Percentiles rank a stretch among this genome's conserved stretches.
Conservation (phyloP, 169 alveolate genomes). For the Plasmodium vivax region DNA sequence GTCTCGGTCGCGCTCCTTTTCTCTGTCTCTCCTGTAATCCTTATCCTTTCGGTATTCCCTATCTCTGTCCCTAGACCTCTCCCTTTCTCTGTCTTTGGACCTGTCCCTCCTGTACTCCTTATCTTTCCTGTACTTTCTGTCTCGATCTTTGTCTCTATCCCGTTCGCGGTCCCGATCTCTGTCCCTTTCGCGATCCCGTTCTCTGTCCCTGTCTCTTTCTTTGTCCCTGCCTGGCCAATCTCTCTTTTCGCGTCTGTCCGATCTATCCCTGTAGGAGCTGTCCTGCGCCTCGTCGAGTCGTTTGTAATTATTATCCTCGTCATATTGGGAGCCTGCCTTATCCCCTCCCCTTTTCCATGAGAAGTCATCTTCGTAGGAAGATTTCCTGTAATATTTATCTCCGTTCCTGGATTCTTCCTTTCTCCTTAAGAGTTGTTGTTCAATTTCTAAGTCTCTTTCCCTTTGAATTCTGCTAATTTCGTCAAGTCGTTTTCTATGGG, state of each 20-base stretch:
- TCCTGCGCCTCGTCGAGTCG: conserved; percentile 30
- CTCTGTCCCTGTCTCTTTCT: neutral
- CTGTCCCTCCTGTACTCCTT: conserved; percentile 8
- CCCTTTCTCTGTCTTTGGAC: conserved; percentile 30
- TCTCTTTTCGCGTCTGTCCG: conserved; percentile 20
- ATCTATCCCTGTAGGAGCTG: conserved; percentile 17
- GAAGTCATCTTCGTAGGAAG: conserved; percentile 55
- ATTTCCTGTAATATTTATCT: conserved; percentile 29
- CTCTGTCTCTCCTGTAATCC: conserved; percentile 9
- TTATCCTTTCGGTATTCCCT: conserved; percentile 39
- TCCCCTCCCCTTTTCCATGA: conserved; percentile 64
- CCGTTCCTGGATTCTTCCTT: conserved; percentile 55
- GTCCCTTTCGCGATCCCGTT: neutral
- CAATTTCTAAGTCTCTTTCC: conserved; percentile 80
- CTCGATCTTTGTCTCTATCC: conserved; percentile 4
- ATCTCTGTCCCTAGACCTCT: conserved; percentile 34
- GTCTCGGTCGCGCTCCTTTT: conserved; percentile 6
- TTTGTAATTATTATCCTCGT: conserved; percentile 13
- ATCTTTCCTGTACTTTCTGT: neutral
- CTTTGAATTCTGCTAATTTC: conserved; percentile 77
- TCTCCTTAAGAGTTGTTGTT: conserved; percentile 46
- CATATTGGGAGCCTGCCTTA: conserved; percentile 39
- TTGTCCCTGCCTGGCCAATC: neutral
- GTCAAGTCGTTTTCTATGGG: conserved; percentile 73
- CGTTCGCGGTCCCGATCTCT: neutral